These are phyloP conservation scores for Gossypium lobatum DNA, from an alignment of 441 rosid genomes.

Conservation along the genomic window DNA sequence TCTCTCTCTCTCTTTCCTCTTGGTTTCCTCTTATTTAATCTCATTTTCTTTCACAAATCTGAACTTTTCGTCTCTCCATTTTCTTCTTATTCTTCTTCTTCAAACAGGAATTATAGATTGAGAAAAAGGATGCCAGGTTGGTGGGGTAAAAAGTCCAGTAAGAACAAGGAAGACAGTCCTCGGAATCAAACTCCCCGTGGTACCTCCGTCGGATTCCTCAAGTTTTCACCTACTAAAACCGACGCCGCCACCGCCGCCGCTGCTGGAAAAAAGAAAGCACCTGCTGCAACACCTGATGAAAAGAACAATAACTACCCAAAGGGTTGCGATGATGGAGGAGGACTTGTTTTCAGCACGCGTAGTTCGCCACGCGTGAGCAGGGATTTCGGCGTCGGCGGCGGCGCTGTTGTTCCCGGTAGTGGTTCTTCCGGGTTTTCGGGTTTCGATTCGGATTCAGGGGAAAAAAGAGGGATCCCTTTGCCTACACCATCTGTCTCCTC, in stretches of 20 bases:
- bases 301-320: constrained; percentile 19
- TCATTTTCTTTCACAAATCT: not conserved
- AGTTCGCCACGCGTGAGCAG: constrained; percentile 47
- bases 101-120: not conserved
- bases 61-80: constrained; percentile 21
- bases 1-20: constrained; percentile 1
- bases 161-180: constrained; percentile 43
- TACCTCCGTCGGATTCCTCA: constrained; percentile 16
- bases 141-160: constrained; percentile 58
- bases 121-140: constrained; percentile 59
- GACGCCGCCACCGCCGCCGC: not conserved
- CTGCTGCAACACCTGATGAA: constrained; percentile 9
- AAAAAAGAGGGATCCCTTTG: constrained; percentile 58
- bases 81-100: constrained; percentile 13
- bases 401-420: constrained; percentile 15
- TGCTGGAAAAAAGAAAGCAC: constrained; percentile 21
- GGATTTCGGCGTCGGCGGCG: constrained; percentile 27
- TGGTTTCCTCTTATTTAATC: not conserved
- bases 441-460: constrained; percentile 55
- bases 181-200: constrained; percentile 11
- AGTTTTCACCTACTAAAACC: constrained; percentile 12
- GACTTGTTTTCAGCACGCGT: constrained; percentile 17
- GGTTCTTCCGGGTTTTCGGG: constrained; percentile 56
- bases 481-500: constrained; percentile 53
- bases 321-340: constrained; percentile 28